These are phyloP conservation scores for Paramecium biaurelia DNA, from an alignment of 73 alveolate species.

Conservation along the genomic window DNA sequence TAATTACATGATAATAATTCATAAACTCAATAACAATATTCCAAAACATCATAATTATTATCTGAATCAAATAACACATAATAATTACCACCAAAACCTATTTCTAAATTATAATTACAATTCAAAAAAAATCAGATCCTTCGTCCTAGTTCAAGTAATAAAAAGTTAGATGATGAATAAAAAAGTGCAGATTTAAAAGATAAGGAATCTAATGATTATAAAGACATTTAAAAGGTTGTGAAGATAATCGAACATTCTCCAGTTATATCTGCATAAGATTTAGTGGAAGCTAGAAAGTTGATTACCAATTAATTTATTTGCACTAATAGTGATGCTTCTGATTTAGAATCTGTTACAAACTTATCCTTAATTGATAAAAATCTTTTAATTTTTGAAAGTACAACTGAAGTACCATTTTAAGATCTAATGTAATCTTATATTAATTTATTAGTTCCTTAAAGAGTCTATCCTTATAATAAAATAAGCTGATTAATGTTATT, in stretches of 20 bases:
- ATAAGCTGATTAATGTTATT: neutral
- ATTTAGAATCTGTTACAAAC: neutral
- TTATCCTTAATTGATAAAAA: neutral
- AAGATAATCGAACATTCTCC: neutral
- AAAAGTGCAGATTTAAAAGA: neutral
- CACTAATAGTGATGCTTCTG: slow-evolving; percentile 16
- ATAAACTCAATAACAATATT: neutral
- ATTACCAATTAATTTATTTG: neutral
- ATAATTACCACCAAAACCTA: neutral
- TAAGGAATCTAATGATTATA: neutral
- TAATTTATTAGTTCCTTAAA: neutral
- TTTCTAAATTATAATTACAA: neutral
- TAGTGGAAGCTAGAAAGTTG: neutral
- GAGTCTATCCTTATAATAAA: neutral
- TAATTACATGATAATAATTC: neutral
- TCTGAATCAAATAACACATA: neutral
- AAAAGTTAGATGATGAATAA: neutral
- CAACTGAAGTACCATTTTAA: slow-evolving; percentile 13
- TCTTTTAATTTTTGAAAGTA: slow-evolving; percentile 1
- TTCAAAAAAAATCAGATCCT: neutral
- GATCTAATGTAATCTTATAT: neutral
- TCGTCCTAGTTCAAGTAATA: neutral
- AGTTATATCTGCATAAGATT: neutral
- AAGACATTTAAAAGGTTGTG: neutral
- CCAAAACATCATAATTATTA: neutral